Conservation (phyloP, 768 basidiomycete genomes). For the Tricholoma flavovirens region DNA sequence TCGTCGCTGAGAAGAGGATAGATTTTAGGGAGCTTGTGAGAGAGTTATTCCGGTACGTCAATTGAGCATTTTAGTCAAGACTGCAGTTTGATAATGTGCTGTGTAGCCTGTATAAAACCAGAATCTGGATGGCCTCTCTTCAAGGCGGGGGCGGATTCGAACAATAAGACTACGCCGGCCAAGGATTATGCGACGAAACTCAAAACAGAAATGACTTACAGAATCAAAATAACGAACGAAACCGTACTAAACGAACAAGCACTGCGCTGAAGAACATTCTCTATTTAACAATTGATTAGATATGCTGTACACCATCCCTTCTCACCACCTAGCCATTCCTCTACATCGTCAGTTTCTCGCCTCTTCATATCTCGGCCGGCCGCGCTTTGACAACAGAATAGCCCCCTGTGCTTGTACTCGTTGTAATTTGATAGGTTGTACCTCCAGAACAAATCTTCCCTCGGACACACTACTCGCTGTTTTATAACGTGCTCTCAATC, state of each 20-base stretch:
- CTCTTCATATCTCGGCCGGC: slow-evolving; percentile 9
- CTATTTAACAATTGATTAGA: slow-evolving; percentile 1
- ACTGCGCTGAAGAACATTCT: slow-evolving; percentile 1
- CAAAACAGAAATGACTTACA: not conserved
- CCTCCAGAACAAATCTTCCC: slow-evolving; percentile 2
- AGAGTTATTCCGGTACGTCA: slow-evolving; percentile 79
- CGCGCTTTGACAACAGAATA: slow-evolving; percentile 4
- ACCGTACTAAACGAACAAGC: not conserved
- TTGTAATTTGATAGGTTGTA: slow-evolving; percentile 1
- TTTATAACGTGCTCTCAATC: not conserved
- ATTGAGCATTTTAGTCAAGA: not conserved
- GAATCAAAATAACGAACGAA: not conserved
- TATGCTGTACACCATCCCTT: not conserved
- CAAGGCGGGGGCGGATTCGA: slow-evolving; percentile 44
- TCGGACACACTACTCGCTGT: not conserved
- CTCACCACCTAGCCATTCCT: slow-evolving; percentile 1
- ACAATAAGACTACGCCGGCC: slow-evolving; percentile 18
- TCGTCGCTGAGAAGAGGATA: slow-evolving; percentile 91
- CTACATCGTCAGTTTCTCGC: not conserved
- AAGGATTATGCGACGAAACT: slow-evolving; percentile 7
- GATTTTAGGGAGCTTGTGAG: slow-evolving; percentile 95
- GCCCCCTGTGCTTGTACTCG: not conserved
- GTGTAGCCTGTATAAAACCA: slow-evolving; percentile 82
- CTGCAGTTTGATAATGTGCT: not conserved
- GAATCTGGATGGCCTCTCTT: slow-evolving; percentile 93